A percentile compares a stretch with the other conserved stretches of the same genome.
Conservation (phyloP, 176 grass and related monocot species). For the Raddia guianensis region DNA sequence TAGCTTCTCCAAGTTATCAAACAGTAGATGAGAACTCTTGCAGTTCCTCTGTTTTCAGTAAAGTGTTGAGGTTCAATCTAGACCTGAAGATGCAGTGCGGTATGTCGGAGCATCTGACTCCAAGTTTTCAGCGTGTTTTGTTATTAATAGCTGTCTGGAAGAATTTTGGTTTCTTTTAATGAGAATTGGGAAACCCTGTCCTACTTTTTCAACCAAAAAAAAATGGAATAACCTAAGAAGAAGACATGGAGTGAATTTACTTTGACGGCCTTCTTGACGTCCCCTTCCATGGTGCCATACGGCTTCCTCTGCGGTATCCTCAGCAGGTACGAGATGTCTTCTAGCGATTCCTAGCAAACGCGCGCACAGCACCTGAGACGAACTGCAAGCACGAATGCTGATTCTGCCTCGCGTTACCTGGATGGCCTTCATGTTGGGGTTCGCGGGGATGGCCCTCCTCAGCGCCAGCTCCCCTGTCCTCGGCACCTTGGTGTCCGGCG, state of each 20-base stretch:
- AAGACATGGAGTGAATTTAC: slow-evolving; percentile 31
- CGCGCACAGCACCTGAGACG: slow-evolving; percentile 18
- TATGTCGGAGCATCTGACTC: no score
- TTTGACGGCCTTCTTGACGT: slow-evolving; percentile 90
- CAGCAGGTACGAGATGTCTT: slow-evolving; percentile 90
- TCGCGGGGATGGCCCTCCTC: slow-evolving; percentile 85
- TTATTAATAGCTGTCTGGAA: no score
- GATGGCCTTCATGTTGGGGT: slow-evolving; percentile 85
- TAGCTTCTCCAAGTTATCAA: no score
- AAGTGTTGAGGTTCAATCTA: no score
- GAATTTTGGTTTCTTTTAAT: no score
- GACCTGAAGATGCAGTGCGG: no score
- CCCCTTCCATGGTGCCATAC: slow-evolving; percentile 80
- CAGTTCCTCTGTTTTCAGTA: no score
- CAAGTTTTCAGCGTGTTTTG: no score
- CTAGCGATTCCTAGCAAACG: slow-evolving; percentile 72
- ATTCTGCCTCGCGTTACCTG: slow-evolving; percentile 46
- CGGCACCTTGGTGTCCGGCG: slow-evolving; percentile 86
- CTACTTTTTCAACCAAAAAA: no score
- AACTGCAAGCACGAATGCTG: neutral
- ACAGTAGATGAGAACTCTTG: no score
- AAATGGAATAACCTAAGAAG: neutral
- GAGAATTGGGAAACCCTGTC: no score
- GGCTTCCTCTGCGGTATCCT: slow-evolving; percentile 98
- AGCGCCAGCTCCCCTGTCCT: slow-evolving; percentile 93